Conservation (phyloP, 2,329 filamentous ascomycete genomes). For the Acephala macrosclerotiorum region DNA sequence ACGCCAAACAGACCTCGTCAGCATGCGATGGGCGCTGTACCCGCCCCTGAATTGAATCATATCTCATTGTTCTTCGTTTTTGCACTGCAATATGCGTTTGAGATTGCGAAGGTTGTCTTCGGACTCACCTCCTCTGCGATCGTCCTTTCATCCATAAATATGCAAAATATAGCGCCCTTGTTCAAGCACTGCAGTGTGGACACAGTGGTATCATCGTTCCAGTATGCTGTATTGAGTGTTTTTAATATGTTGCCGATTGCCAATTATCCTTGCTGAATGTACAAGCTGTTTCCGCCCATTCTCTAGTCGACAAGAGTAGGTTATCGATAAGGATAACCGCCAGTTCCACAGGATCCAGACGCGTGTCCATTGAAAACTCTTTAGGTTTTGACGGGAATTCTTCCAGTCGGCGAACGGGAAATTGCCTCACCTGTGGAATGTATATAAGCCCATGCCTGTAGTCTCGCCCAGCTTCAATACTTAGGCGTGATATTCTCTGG, state of each 20-base stretch:
- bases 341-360: not conserved
- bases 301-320: not conserved
- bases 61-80: constrained; percentile 1
- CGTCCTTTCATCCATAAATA: constrained; percentile 10
- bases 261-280: constrained; percentile 1
- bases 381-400: not conserved
- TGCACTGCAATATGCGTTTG: constrained; percentile 3
- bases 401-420: constrained; percentile 4
- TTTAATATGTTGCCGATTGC: constrained; percentile 4
- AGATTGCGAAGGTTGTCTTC: constrained; percentile 5
- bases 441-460: constrained; percentile 5
- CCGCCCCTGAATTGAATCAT: constrained; percentile 2
- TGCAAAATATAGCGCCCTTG: constrained; percentile 1
- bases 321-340: constrained; percentile 3
- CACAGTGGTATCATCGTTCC: constrained; percentile 1
- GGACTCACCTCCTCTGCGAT: not conserved
- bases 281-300: not conserved
- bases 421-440: not conserved
- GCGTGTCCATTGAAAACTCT: constrained; percentile 5
- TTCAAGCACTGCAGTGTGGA: no score
- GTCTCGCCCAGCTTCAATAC: not conserved
- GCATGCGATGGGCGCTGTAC: constrained; percentile 1
- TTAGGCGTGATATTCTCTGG: not conserved
- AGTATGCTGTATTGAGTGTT: constrained; percentile 4
- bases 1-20: not conserved